Conservation (phyloP, 139 green algal species). For the Diplosphaera chodatii region DNA sequence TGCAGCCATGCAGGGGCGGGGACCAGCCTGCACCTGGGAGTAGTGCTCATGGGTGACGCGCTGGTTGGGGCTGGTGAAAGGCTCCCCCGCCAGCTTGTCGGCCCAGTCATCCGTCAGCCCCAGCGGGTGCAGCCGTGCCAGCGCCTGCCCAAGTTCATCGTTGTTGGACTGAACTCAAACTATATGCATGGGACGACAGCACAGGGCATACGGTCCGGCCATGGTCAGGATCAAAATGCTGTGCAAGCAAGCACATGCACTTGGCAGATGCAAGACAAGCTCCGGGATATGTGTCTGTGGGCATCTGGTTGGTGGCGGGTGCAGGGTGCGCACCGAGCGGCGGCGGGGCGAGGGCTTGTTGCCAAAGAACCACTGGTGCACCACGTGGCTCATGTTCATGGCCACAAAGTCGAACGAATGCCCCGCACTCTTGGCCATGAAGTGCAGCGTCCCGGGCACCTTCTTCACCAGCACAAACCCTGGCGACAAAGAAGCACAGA, state of each 20-base stretch:
- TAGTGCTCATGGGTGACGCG: slow-evolving; percentile 87
- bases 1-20: background rate
- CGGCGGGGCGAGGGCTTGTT: slow-evolving; percentile 54
- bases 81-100: slow-evolving; percentile 69
- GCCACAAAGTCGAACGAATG: slow-evolving; percentile 79
- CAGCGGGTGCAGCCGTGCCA: slow-evolving; percentile 65
- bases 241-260: no score
- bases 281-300: no score
- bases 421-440: slow-evolving; percentile 65
- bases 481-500: no score
- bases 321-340: background rate
- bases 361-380: slow-evolving; percentile 58
- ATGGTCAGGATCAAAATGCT: no score
- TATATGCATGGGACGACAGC: no score
- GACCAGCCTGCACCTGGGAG: slow-evolving; percentile 66
- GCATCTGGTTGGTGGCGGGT: no score
- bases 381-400: slow-evolving; percentile 81
- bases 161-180: no score
- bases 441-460: slow-evolving; percentile 86
- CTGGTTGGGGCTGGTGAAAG: slow-evolving; percentile 51
- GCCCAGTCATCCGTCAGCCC: slow-evolving; percentile 77
- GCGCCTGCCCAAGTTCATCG: slow-evolving; percentile 18
- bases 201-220: no score
- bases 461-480: slow-evolving; percentile 98
- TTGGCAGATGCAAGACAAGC: no score